Evolutionary conservation across 495 filamentous ascomycete genomes (phyloP).

Genomic region (Lentithecium fluviatile): DNA sequence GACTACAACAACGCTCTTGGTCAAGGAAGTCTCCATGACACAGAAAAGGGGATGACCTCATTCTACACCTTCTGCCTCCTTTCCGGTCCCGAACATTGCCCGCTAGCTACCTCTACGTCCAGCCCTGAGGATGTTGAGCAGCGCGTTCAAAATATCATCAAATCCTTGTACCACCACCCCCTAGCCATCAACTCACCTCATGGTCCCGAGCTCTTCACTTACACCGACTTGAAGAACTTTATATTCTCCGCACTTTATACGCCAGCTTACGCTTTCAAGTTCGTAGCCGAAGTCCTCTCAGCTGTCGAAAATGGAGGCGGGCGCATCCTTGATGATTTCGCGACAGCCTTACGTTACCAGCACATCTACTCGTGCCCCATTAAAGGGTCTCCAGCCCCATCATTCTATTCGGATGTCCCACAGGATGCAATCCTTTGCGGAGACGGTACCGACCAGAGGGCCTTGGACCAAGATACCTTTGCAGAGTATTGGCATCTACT

Average conservation of each 20-base stretch:
- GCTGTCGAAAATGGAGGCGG: constrained; percentile 58
- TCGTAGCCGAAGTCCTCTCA: constrained; percentile 54
- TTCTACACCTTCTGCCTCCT: constrained; percentile 56
- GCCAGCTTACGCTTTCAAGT: constrained; percentile 58
- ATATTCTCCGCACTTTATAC: constrained; percentile 57
- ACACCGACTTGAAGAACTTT: constrained; percentile 35
- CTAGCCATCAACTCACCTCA: constrained; percentile 46
- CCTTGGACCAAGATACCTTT: constrained; percentile 49
- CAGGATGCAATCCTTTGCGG: constrained; percentile 61
- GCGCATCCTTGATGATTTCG: constrained; percentile 43
- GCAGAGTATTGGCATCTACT: constrained; percentile 48
- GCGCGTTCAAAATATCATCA: constrained; percentile 47
- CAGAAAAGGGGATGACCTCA: constrained; percentile 50
- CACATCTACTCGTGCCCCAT: constrained; percentile 36
- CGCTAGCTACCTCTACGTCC: constrained; percentile 44
- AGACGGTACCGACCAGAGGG: constrained; percentile 53
- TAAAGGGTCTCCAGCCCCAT: constrained; percentile 7
- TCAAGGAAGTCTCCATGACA: constrained; percentile 40
- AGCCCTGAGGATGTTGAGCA: constrained; percentile 47
- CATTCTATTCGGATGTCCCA: constrained; percentile 40
- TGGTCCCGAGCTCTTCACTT: constrained; percentile 40
- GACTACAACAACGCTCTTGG: constrained; percentile 39
- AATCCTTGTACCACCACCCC: constrained; percentile 49
- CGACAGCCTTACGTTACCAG: constrained; percentile 39
- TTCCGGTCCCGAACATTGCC: constrained; percentile 51